These are phyloP conservation scores for Thielaviopsis cerberus DNA, from an alignment of 2,329 filamentous ascomycete species.

Conservation along the genomic window DNA sequence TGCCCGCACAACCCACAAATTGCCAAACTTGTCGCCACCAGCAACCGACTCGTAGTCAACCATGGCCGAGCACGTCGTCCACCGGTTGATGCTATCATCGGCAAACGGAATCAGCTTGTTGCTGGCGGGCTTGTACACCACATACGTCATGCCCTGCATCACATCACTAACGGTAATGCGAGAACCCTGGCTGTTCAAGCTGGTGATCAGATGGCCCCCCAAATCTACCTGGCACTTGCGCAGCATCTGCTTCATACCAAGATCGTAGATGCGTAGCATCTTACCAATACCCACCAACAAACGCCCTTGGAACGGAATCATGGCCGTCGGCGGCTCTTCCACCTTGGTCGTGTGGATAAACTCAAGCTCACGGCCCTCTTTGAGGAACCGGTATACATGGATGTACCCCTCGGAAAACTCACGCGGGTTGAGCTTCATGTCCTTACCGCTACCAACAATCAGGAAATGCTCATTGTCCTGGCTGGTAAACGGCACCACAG, in stretches of 20 bases:
- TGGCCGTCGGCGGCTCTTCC: slow-evolving; percentile 72
- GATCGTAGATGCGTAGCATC: slow-evolving; percentile 71
- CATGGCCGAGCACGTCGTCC: slow-evolving; percentile 83
- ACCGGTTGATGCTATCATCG: slow-evolving; percentile 75
- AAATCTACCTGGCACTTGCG: slow-evolving; percentile 76
- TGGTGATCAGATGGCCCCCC: slow-evolving; percentile 66
- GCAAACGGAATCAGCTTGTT: slow-evolving; percentile 86
- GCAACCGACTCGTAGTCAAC: slow-evolving; percentile 93
- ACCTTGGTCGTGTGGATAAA: slow-evolving; percentile 94
- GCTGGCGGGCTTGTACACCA: slow-evolving; percentile 81
- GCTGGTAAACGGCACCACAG: slow-evolving; percentile 68
- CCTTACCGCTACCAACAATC: slow-evolving; percentile 85
- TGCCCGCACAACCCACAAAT: slow-evolving; percentile 80
- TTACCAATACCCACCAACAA: slow-evolving; percentile 72
- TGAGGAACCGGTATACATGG: slow-evolving; percentile 77
- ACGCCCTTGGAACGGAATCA: slow-evolving; percentile 82
- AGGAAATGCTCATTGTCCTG: slow-evolving; percentile 80
- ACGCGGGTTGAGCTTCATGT: slow-evolving; percentile 62
- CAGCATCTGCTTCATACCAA: slow-evolving; percentile 80
- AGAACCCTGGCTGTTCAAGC: slow-evolving; percentile 73
- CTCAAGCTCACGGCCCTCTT: slow-evolving; percentile 72
- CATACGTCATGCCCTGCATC: slow-evolving; percentile 76
- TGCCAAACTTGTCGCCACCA: slow-evolving; percentile 94
- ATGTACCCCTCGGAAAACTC: slow-evolving; percentile 66
- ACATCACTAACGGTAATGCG: slow-evolving; percentile 86